phyloP scores from a whole-genome alignment of 768 basidiomycete species.

The Podaxis sp. region DNA sequence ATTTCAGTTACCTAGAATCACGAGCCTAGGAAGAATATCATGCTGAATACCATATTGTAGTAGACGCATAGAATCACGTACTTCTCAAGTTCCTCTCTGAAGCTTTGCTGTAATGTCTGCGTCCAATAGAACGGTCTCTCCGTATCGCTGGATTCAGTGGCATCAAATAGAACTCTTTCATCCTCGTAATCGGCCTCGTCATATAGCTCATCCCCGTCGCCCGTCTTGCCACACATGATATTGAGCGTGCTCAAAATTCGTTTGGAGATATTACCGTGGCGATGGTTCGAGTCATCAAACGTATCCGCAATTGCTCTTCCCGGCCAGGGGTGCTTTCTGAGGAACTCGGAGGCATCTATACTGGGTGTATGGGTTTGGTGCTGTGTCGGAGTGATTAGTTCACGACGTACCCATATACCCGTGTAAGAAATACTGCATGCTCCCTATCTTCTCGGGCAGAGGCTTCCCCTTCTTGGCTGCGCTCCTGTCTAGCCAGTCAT shows the following conservation, averaged over 20 bases:
- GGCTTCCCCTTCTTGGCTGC: constrained; percentile 81
- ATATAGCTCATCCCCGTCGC: constrained; percentile 63
- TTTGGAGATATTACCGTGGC: constrained; percentile 67
- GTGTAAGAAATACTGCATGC: constrained; percentile 86
- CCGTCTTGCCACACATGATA: constrained; percentile 83
- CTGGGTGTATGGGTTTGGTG: background rate
- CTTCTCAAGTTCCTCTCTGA: constrained; percentile 89
- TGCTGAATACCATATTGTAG: background rate
- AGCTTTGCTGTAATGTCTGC: constrained; percentile 70
- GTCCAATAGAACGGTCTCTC: constrained; percentile 82
- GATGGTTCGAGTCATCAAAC: constrained; percentile 80
- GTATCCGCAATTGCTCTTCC: constrained; percentile 82
- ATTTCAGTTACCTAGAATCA: constrained; percentile 63
- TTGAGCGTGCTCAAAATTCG: constrained; percentile 66
- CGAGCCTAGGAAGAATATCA: constrained; percentile 50
- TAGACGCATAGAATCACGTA: constrained; percentile 30
- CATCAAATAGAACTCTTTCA: constrained; percentile 66
- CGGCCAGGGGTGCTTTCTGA: constrained; percentile 85
- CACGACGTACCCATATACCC: constrained; percentile 64
- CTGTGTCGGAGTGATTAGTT: background rate
- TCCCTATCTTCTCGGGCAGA: constrained; percentile 86
- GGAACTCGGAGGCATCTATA: constrained; percentile 82
- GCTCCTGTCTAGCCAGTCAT: constrained; percentile 86
- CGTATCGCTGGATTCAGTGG: constrained; percentile 52
- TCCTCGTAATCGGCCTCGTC: constrained; percentile 79